These are phyloP conservation scores for Sporisorium iseilematis-ciliati DNA, from an alignment of 1,284 basidiomycete species.

Conservation along the genomic window DNA sequence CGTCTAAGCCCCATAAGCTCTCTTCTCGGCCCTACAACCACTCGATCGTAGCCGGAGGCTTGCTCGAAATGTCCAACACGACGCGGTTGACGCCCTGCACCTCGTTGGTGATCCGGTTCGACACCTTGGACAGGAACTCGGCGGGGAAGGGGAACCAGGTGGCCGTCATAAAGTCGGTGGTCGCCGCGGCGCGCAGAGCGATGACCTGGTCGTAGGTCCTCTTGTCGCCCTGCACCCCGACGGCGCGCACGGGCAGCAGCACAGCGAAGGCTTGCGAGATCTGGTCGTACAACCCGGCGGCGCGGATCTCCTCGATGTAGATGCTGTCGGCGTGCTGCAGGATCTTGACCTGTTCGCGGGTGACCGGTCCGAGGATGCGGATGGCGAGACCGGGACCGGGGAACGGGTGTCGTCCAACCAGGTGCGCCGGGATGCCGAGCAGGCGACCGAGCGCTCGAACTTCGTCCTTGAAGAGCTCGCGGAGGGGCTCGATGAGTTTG, in stretches of 20 bases:
- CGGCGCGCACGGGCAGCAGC: slow-evolving; percentile 93
- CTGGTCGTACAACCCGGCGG: slow-evolving; percentile 89
- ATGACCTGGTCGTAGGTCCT: slow-evolving; percentile 95
- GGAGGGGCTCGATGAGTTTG: slow-evolving; percentile 96
- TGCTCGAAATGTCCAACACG: slow-evolving; percentile 86
- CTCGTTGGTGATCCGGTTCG: slow-evolving; percentile 98
- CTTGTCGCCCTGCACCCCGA: slow-evolving; percentile 97
- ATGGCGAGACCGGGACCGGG: slow-evolving; percentile 99
- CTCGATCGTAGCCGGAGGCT: slow-evolving; percentile 85
- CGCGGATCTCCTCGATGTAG: slow-evolving; percentile 97
- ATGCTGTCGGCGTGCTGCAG: slow-evolving; percentile 96
- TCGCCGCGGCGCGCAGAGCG: slow-evolving; percentile 64
- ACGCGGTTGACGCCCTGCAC: slow-evolving; percentile 80
- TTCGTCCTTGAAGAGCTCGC: slow-evolving; percentile 99
- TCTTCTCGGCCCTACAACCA: slow-evolving; percentile 67
- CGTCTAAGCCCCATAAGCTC: too few species aligned
- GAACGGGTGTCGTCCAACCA: slow-evolving; percentile 99
- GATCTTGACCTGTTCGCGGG: slow-evolving; percentile 89
- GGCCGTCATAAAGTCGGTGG: slow-evolving; percentile 69
- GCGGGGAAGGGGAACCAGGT: slow-evolving; percentile 85
- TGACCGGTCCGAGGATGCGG: slow-evolving; percentile 95
- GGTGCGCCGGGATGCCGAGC: slow-evolving; percentile 88
- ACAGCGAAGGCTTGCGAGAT: slow-evolving; percentile 98
- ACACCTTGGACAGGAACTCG: slow-evolving; percentile 88
- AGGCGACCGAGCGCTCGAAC: slow-evolving; percentile 92